Evolutionary conservation across 1,284 basidiomycete genomes (phyloP), one percentile per base, ranked within the genome.

Genomic region (Termitomyces sp.): DNA sequence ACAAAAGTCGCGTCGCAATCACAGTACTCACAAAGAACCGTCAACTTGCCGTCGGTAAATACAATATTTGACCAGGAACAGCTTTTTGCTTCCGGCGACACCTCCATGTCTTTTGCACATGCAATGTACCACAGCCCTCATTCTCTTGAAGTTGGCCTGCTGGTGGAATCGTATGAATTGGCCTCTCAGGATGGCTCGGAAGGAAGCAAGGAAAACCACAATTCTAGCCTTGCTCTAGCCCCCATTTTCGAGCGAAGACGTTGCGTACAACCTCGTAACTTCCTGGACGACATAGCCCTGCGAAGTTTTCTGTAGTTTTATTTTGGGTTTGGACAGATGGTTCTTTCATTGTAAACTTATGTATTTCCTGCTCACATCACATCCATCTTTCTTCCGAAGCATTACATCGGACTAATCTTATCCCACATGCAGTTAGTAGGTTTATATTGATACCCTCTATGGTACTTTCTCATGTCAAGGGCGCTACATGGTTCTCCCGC

Each of bases 241-340:
- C 83, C 84, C 10, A 71, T 87, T 40, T 68, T 86, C 49, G 74
- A 73, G 47, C 74, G 83, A 26, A 53, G 46, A 14, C 68, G 63
- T 2, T 45, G 24, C 59, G 75, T 77, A 5, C 86, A 85, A 58
- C 72, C 76, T 47, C 75, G 85, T 53, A 73, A 83, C 55, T 79
- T 79, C 14, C 64, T 74, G 28, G 85, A 88, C 64, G 86, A 87
- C 60, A 74, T 73, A 53, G 75, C 78, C 39, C 66, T 88, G 58
- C 74, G 83, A 24, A 53, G 52, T 28, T 49, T 53, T 44, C 26
- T 53, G 28, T 53, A 53, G 21, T 14, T 34, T 46, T 5, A 37
- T 39, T 10, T 19, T 48, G 28, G 34, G 37, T 39, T 13, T 9
- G 21, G 10, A 24, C 28, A 7, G 28, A 30, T 8, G 28, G 9